Base-by-base conservation (phyloP, 176 grass and related monocot genomes). In the Zea mays region DNA sequence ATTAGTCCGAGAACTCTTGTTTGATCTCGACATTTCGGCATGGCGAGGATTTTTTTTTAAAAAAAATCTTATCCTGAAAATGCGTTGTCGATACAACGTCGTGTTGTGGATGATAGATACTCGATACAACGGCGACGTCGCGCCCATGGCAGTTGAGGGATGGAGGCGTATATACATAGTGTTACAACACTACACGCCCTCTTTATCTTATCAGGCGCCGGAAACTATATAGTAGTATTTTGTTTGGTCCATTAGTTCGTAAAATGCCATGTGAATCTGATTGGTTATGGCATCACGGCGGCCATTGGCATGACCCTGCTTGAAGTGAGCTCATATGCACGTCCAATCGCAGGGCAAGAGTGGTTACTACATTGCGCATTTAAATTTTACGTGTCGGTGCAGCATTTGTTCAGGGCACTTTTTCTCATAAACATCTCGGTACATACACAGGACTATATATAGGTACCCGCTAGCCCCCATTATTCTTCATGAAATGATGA, bases 261-360 rank as follows among this genome's bases (percentile, higher is more conserved):
- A 39, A 62, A 62, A 64, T 74, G 56, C 71, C 34, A 56, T 3
- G 49, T 47, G 74, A 63, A 78, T 78, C 4, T 50, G 19, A 77
- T 51, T 71, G 48, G 67, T 72, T 72, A 63, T 61, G 62, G 62
- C 14, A 3, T 7, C 51, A 15, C 1, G 0, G 1, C 20, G 75
- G 47, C 5, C 48, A 40, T 33, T 8, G 67, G 75, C 21, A 14
- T 79, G 75, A 65, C 68, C 39, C 27, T 65, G 69, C 21, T 73
- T 56, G 49, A 67, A 65, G 83, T 79, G 75, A 72, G 37, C 65
- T 84, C 67, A 78, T 4, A 78, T 2, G 68, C 58, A 65, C 49
- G 75, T 79, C 82, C 67, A 85, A 65, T 79, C 16, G 35, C 59
- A 57, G 1, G 54, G 64, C 27, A 0, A 27, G n/a, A 63, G 74